Percentiles rank a stretch among this genome's conserved stretches.
These are phyloP conservation scores for Lepraria neglecta DNA, from an alignment of 495 filamentous ascomycete species.

Conservation along the genomic window DNA sequence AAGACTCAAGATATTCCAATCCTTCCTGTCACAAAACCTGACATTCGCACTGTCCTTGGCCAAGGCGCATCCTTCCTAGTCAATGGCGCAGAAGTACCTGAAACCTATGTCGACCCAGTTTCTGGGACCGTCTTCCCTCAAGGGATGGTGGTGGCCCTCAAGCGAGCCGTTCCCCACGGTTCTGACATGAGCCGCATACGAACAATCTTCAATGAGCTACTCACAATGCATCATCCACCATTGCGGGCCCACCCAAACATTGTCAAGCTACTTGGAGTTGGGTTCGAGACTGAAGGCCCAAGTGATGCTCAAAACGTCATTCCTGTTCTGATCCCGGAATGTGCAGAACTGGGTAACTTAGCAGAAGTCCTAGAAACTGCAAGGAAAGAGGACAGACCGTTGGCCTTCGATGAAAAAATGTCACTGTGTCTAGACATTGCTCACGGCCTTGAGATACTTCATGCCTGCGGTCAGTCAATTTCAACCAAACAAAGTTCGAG, in stretches of 20 bases:
- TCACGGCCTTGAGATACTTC: slow-evolving; percentile 31
- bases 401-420: slow-evolving; percentile 28
- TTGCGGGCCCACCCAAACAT: slow-evolving; percentile 30
- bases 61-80: slow-evolving; percentile 31
- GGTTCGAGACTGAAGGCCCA: slow-evolving; percentile 29
- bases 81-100: slow-evolving; percentile 30
- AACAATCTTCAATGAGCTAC: slow-evolving; percentile 26
- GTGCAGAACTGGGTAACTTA: slow-evolving; percentile 30
- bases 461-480: slow-evolving; percentile 28
- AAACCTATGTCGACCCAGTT: slow-evolving; percentile 25
- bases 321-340: slow-evolving; percentile 29
- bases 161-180: slow-evolving; percentile 23
- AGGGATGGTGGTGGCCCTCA: slow-evolving; percentile 28
- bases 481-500: background rate
- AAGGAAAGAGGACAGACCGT: slow-evolving; percentile 28
- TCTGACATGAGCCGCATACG: slow-evolving; percentile 25
- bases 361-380: slow-evolving; percentile 30
- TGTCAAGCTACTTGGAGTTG: slow-evolving; percentile 30
- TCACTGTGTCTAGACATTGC: slow-evolving; percentile 30
- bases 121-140: slow-evolving; percentile 24
- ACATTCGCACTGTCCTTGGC: slow-evolving; percentile 29
- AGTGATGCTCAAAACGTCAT: slow-evolving; percentile 24
- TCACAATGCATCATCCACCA: slow-evolving; percentile 30
- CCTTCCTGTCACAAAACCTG: slow-evolving; percentile 27
- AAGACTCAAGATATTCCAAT: slow-evolving; percentile 31